Conservation (phyloP, 352 stramenopile species). For the Globisporangium okanoganense region DNA sequence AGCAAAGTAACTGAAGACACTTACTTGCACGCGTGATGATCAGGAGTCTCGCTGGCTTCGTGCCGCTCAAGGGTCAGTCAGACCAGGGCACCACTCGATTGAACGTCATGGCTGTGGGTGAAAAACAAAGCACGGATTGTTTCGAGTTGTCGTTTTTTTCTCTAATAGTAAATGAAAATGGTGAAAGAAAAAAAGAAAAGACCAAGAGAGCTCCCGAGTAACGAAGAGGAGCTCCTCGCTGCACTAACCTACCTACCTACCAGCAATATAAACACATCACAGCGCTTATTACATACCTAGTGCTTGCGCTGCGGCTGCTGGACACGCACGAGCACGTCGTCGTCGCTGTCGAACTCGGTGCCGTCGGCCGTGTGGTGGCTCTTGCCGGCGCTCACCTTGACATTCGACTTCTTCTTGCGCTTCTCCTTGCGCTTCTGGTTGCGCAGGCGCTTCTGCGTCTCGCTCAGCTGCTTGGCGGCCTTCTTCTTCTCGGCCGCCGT, state of each 20-base stretch:
- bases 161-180: constrained; percentile 13
- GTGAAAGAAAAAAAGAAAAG: constrained; percentile 1
- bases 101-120: background rate
- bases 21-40: background rate
- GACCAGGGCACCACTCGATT: background rate
- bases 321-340: constrained; percentile 21
- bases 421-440: constrained; percentile 78
- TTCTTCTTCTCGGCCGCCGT: constrained; percentile 13
- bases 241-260: constrained; percentile 5
- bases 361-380: constrained; percentile 19
- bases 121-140: background rate
- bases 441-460: constrained; percentile 58
- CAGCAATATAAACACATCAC: background rate
- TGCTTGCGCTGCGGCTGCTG: constrained; percentile 9
- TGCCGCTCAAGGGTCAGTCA: background rate
- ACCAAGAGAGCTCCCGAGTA: background rate
- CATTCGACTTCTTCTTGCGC: constrained; percentile 58
- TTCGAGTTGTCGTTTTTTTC: constrained; percentile 5
- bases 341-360: constrained; percentile 21
- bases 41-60: background rate
- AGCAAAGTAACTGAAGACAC: background rate
- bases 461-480: constrained; percentile 35
- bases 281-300: background rate
- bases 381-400: constrained; percentile 38
- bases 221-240: background rate